Evolutionary conservation across 1,284 basidiomycete genomes (phyloP).

Genomic region (Ustilago nuda): DNA sequence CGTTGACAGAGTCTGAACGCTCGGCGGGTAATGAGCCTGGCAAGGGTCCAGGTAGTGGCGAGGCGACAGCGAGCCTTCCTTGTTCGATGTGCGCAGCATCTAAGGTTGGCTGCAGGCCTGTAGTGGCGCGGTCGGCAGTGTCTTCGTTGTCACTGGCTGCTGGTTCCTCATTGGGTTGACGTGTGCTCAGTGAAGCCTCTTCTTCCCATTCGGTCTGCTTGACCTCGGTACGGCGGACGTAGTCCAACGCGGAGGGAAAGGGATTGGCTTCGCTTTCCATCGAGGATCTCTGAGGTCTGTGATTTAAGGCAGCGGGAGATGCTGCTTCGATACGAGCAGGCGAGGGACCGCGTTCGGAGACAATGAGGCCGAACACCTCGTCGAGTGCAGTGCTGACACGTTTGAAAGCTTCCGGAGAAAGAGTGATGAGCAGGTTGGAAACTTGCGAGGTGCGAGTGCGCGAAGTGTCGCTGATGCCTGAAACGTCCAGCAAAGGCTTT

Average conservation of each 20-base stretch:
- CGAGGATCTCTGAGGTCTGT: conserved; percentile 28
- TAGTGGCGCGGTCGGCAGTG: conserved; percentile 21
- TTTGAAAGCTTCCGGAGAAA: conserved; percentile 61
- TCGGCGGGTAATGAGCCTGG: conserved; percentile 12
- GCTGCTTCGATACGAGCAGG: not conserved
- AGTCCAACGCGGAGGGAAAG: conserved; percentile 51
- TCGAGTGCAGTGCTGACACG: conserved; percentile 63
- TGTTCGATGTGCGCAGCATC: conserved; percentile 23
- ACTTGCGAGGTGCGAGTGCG: conserved; percentile 22
- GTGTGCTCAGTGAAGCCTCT: not conserved
- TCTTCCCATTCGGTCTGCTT: not conserved
- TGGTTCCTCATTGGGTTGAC: not conserved
- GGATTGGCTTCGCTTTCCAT: conserved; percentile 52
- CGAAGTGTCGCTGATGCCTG: conserved; percentile 10
- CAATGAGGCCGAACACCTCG: conserved; percentile 60
- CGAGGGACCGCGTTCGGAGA: conserved; percentile 28
- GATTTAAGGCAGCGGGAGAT: not conserved
- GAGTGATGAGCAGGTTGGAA: conserved; percentile 44
- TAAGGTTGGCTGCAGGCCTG: conserved; percentile 9
- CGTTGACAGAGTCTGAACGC: conserved; percentile 1
- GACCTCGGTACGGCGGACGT: conserved; percentile 20
- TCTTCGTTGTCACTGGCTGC: conserved; percentile 11
- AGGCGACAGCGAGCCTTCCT: conserved; percentile 12
- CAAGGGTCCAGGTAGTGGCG: conserved; percentile 9
- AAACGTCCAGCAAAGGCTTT: conserved; percentile 11